These are phyloP conservation scores for Naganishia vaughanmartiniae DNA, from an alignment of 768 basidiomycete species.

Conservation along the genomic window DNA sequence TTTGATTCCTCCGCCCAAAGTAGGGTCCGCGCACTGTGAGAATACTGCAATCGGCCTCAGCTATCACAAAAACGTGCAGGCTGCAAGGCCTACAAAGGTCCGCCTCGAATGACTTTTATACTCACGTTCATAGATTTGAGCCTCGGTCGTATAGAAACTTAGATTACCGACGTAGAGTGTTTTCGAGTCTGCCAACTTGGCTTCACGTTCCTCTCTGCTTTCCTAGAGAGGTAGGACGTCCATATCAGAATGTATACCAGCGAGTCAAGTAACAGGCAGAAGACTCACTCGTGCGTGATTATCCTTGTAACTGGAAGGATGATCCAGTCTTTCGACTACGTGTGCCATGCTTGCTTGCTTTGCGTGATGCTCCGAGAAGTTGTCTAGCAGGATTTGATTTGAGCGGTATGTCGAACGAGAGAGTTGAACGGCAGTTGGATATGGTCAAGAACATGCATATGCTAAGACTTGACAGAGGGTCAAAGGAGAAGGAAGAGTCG, in stretches of 20 bases:
- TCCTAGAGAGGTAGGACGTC: slow-evolving; percentile 41
- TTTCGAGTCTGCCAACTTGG: slow-evolving; percentile 66
- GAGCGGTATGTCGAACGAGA: background rate
- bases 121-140: slow-evolving; percentile 51
- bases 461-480: too few species aligned
- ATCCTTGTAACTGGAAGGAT: slow-evolving; percentile 96
- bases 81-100: background rate
- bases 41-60: slow-evolving; percentile 39
- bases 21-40: slow-evolving; percentile 45
- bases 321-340: slow-evolving; percentile 78
- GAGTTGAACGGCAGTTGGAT: too few species aligned
- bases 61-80: background rate
- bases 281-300: slow-evolving; percentile 68
- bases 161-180: slow-evolving; percentile 79
- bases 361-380: background rate
- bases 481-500: too few species aligned
- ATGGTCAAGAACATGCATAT: too few species aligned
- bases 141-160: slow-evolving; percentile 46
- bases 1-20: slow-evolving; percentile 50
- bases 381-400: background rate
- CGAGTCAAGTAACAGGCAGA: slow-evolving; percentile 25
- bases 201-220: slow-evolving; percentile 67
- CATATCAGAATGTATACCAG: slow-evolving; percentile 57
- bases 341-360: slow-evolving; percentile 65
- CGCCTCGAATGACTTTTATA: background rate